Conservation (phyloP, 2,329 filamentous ascomycete genomes). For the Fusarium hainanense region DNA sequence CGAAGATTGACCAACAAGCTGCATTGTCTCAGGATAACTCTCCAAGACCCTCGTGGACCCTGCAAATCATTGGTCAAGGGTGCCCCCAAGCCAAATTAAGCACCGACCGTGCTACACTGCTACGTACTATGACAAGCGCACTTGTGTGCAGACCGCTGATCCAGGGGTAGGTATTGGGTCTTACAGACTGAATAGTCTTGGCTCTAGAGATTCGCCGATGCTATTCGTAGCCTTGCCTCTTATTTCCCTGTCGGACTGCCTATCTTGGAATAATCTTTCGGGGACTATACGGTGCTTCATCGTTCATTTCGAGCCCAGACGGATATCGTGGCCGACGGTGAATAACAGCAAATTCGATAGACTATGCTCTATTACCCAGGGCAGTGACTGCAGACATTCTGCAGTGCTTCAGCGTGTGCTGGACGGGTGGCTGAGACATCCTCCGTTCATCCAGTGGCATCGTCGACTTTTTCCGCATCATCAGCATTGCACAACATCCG, state of each 20-base stretch:
- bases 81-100: conserved; percentile 37
- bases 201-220: conserved; percentile 38
- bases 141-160: conserved; percentile 42
- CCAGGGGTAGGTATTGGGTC: conserved; percentile 33
- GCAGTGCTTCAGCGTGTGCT: conserved; percentile 1
- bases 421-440: conserved; percentile 36
- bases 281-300: conserved; percentile 23
- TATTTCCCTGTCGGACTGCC: conserved; percentile 15
- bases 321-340: neutral
- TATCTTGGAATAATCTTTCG: conserved; percentile 29
- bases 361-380: neutral
- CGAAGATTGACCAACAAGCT: conserved; percentile 6
- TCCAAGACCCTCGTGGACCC: conserved; percentile 36
- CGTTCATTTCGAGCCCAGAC: conserved; percentile 9
- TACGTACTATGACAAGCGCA: conserved; percentile 28
- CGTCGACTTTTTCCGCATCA: conserved; percentile 27
- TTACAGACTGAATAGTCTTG: conserved; percentile 37
- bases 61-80: conserved; percentile 39
- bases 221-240: conserved; percentile 34
- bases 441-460: conserved; percentile 30
- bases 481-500: conserved; percentile 30
- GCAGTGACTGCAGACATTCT: conserved; percentile 25
- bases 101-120: conserved; percentile 30
- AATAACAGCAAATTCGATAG: conserved; percentile 1
- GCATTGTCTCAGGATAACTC: conserved; percentile 20